Evolutionary conservation across 352 stramenopile species (phyloP), one percentile per base, ranked within the genome.

Genomic region (Pythium brassicae): DNA sequence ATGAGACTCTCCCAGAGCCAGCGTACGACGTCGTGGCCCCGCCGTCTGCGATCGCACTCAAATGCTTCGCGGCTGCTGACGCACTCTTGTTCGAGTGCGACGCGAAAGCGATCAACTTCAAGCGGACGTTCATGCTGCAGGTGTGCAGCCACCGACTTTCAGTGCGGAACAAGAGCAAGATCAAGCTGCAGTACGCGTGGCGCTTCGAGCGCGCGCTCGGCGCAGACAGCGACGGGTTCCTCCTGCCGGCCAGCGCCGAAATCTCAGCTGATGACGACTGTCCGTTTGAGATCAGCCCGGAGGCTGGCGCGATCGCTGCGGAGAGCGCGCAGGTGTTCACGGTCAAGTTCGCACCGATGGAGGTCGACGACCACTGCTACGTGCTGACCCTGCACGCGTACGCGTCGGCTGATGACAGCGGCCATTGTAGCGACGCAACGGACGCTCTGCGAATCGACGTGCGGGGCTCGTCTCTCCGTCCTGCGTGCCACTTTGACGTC

Each of bases 401-500:
- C 29, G n/a, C 10, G 23, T 25, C 32, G 17, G 35, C 45, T 26
- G 37, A 53, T 20, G 53, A 52, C 20, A 53, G 12, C 6, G 11
- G 45, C 25, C 11, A 22, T 19, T 10, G 51, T 20, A n/a, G 22
- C 7, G 32, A 42, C 10, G 17, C 25, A 2, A 20, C 45, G 2
- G 48, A 20, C 11, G 49, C 51, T 6, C 47, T 92, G 14, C 60
- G 59, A 17, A 55, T 97, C 17, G 56, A 75, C 26, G 71, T 98
- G 3, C 69, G 61, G 2, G 94, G 91, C 26, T 68, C 62, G 25
- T 94, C 91, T 4, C 71, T 92, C 14, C 74, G 94, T 32, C 94
- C 94, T 14, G 81, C 97, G 5, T 97, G 88, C 27, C 94, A 98
- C 64, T 95, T 98, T 49, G 94, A 98, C 25, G 72, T 98, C 3